Evolutionary conservation across 2,329 filamentous ascomycete genomes (phyloP).

Genomic region (Neonectria coccinea): DNA sequence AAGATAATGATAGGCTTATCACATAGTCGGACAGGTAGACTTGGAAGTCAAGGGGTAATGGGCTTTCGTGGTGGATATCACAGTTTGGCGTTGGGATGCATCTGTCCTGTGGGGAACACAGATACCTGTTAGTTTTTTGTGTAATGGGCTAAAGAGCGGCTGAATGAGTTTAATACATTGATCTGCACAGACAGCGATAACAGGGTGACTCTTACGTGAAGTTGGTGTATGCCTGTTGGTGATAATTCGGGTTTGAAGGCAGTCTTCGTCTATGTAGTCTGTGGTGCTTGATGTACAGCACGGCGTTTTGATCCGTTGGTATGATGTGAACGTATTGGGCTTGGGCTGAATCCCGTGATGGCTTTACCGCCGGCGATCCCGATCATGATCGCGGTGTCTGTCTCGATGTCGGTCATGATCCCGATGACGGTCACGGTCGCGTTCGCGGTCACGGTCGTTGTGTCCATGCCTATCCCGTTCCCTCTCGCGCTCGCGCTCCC

Average conservation of each 20-base stretch:
- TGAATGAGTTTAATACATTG: conserved; percentile 33
- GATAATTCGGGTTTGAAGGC: not conserved
- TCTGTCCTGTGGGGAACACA: conserved; percentile 25
- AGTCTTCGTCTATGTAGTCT: conserved; percentile 27
- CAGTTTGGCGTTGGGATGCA: conserved; percentile 30
- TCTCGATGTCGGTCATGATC: conserved; percentile 40
- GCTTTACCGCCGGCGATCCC: conserved; percentile 39
- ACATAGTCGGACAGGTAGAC: conserved; percentile 26
- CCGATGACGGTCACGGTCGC: conserved; percentile 36
- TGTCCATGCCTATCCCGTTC: conserved; percentile 55
- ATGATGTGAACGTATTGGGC: not conserved
- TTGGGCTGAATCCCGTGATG: conserved; percentile 2
- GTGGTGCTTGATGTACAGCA: conserved; percentile 12
- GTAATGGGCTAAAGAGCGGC: conserved; percentile 28
- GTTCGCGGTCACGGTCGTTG: conserved; percentile 47
- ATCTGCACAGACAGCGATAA: conserved; percentile 14
- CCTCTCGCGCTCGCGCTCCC: conserved; percentile 54
- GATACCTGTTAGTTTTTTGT: conserved; percentile 29
- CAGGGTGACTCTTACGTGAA: conserved; percentile 25
- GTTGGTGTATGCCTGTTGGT: not conserved
- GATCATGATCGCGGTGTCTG: conserved; percentile 38
- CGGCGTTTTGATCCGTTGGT: conserved; percentile 1
- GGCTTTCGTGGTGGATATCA: conserved; percentile 10
- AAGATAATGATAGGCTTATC: not conserved
- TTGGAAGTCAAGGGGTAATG: conserved; percentile 20